phyloP scores from a whole-genome alignment of 129 eudicot genomes.

The Flaveria linearis region DNA sequence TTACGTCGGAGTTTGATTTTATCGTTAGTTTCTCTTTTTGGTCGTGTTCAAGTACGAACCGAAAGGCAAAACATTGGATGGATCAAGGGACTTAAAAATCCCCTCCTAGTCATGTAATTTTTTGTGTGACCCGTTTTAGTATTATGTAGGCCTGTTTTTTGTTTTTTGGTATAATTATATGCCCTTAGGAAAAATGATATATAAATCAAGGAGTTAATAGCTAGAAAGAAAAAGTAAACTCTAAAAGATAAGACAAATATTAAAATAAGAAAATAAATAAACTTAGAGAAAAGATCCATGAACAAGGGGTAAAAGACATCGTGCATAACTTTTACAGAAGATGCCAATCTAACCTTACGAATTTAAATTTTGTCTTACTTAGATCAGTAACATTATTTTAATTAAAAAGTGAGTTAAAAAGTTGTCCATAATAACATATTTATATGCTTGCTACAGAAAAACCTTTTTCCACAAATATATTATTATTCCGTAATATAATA shows the following conservation, averaged over 20 bases:
- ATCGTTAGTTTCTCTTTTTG: too few species aligned
- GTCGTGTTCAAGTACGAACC: too few species aligned
- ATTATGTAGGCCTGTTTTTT: too few species aligned
- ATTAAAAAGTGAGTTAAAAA: background rate
- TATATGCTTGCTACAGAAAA: background rate
- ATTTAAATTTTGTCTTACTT: conserved; percentile 4
- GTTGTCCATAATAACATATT: background rate
- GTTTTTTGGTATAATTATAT: too few species aligned
- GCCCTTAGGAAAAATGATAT: background rate
- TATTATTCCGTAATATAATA: too few species aligned
- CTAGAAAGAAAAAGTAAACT: background rate
- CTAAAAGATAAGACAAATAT: background rate
- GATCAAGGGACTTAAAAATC: too few species aligned
- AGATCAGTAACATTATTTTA: background rate
- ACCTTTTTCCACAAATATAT: too few species aligned
- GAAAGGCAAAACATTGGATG: too few species aligned
- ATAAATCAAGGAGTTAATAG: background rate
- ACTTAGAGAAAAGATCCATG: background rate
- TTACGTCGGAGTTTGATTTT: too few species aligned
- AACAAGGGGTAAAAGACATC: conserved; percentile 6
- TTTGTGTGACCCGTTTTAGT: too few species aligned
- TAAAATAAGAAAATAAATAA: background rate
- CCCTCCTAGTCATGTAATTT: too few species aligned
- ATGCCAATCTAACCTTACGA: background rate
- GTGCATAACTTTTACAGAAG: background rate